Evolutionary conservation across 192 early-diverging fungal species (phyloP), one percentile per base, ranked within the genome.

Genomic region (Podochytrium sp.): DNA sequence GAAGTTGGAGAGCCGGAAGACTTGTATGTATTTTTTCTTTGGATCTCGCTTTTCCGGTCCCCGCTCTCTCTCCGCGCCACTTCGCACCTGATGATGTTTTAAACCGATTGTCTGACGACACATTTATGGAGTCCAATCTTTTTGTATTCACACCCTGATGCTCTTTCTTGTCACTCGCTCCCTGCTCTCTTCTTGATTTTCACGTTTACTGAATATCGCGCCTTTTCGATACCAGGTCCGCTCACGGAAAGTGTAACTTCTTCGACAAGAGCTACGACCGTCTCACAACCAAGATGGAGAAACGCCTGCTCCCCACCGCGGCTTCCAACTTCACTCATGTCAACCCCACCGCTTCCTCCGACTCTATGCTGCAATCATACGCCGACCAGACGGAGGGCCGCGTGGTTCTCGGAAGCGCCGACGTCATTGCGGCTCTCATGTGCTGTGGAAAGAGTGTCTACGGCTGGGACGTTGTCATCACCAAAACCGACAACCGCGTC

Each of bases 391-490:
- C 53, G 38, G 75, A 68, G 10, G 77, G 80, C 35, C 79, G 90
- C 40, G 83, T 81, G 20, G 94, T 99, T 3, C 93, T 93, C 79
- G 93, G 95, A 50, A 97, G 96, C 3, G 97, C 97, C 80, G 79
- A 90, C 38, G 90, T 98, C 23, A 74, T 99, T 29, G 90, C 95
- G 27, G 86, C 94, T 30, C 85, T 99, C 52, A 99, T 99, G 97
- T 94, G 92, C 68, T 86, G 93, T 7, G 87, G 93, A 20, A 90
- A 94, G 61, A 91, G 94, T 23, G 91, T 94, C 49, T 97, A 96
- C 80, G 91, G 95, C 18, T 99, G 95, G 95, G 97, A 99, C 71
- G 89, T 99, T 55, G 90, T 99, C 41, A 88, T 97, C 59, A 94
- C 87, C 75, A 93, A 95, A 72, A 90, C 87, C 60, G 90, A 90